These are phyloP conservation scores for Aspergillus steynii DNA, from an alignment of 495 filamentous ascomycete genomes.

Conservation along the genomic window DNA sequence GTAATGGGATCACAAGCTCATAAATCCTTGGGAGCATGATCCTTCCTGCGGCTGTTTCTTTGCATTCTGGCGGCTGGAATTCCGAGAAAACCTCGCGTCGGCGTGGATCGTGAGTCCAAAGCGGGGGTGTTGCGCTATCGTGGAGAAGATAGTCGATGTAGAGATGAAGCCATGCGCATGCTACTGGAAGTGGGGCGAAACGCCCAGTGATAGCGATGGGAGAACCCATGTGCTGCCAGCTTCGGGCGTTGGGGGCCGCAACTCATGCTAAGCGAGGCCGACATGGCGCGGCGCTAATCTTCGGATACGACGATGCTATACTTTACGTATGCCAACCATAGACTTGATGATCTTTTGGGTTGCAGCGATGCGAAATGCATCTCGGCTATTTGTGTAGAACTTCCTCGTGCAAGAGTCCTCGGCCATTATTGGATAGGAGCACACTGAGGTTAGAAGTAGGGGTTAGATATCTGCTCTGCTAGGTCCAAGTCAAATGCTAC, in stretches of 20 bases:
- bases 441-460: neutral
- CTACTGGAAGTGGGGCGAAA: no score
- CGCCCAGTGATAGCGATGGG: conserved; percentile 1
- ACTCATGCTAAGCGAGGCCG: conserved; percentile 2
- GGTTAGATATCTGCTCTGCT: neutral
- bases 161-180: neutral
- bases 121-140: neutral
- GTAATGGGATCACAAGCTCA: conserved; percentile 2
- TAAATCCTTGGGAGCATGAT: neutral
- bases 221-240: conserved; percentile 1
- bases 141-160: neutral
- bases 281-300: neutral
- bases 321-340: neutral
- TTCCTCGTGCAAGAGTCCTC: neutral
- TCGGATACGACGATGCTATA: no score
- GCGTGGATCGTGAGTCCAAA: neutral
- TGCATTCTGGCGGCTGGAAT: neutral
- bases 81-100: neutral
- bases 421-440: neutral
- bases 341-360: neutral
- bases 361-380: neutral
- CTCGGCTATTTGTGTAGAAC: neutral
- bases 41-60: neutral
- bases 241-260: no score
- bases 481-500: neutral